Conservation (phyloP, 768 basidiomycete genomes). For the Pulveroboletus sp. region DNA sequence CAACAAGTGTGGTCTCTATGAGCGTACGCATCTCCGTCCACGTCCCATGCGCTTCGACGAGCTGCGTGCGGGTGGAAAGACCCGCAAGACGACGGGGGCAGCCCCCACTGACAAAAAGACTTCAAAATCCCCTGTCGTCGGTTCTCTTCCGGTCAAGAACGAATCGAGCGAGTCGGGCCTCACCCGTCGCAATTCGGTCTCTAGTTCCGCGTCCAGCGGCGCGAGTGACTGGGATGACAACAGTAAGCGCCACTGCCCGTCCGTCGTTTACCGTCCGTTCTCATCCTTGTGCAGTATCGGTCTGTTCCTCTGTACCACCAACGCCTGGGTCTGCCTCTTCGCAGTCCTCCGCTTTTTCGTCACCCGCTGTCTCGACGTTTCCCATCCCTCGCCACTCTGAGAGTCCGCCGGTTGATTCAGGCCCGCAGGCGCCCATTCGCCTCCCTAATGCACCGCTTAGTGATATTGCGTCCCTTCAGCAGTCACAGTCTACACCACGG, state of each 20-base stretch:
- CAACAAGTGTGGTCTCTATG: slow-evolving; percentile 91
- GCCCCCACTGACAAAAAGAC: slow-evolving; percentile 30
- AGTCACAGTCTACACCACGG: slow-evolving; percentile 29
- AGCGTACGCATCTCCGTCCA: slow-evolving; percentile 81
- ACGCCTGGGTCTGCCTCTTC: slow-evolving; percentile 48
- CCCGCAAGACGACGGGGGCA: slow-evolving; percentile 44
- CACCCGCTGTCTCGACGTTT: slow-evolving; percentile 55
- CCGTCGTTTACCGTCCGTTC: not conserved
- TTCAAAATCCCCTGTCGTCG: slow-evolving; percentile 33
- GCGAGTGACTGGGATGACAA: slow-evolving; percentile 79
- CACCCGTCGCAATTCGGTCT: slow-evolving; percentile 58
- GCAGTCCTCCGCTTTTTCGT: slow-evolving; percentile 61
- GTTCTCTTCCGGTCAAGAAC: slow-evolving; percentile 51
- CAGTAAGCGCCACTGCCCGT: slow-evolving; percentile 41
- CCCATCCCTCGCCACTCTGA: slow-evolving; percentile 55
- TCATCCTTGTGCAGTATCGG: slow-evolving; percentile 17
- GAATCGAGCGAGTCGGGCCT: slow-evolving; percentile 53
- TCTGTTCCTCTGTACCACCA: slow-evolving; percentile 32
- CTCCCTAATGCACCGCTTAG: slow-evolving; percentile 69
- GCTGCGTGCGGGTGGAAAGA: slow-evolving; percentile 81
- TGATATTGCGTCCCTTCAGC: slow-evolving; percentile 56
- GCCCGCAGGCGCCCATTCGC: slow-evolving; percentile 46
- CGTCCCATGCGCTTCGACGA: slow-evolving; percentile 85
- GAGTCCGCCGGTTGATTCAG: slow-evolving; percentile 47
- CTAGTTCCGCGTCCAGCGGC: slow-evolving; percentile 46